Evolutionary conservation across 306 rosid genomes (phyloP), one percentile per base, ranked within the genome.

Genomic region (Acacia melanoxylon): DNA sequence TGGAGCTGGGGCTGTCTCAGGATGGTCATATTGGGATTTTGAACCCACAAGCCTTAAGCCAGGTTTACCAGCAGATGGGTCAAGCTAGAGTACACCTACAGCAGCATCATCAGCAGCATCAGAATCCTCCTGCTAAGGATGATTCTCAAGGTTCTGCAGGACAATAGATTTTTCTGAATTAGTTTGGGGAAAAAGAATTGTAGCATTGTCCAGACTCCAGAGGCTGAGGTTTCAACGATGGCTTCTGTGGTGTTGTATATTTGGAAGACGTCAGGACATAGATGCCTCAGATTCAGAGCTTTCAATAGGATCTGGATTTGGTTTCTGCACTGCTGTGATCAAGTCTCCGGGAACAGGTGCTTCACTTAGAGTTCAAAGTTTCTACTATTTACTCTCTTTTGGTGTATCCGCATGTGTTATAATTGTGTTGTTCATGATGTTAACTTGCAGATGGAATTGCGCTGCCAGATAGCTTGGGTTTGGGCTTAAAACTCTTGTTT

Each of bases 51-150:
- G 88, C 97, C 24, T 84, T 94, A 87, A 91, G 14, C 75, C 99
- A 93, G 91, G 89, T 95, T 92, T 95, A 95, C 83, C 99, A 93
- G 73, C 99, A 95, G 90, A 92, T 95, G 94, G 96, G 94, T 25
- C 97, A 92, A 48, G 86, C 89, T 80, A 90, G 95, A 86, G 89
- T 88, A 17, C 94, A 86, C 31, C 90, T 86, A 22, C 91, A 91
- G 2, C 92, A 78, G 0, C 91, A 78, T 0, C 88, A 85, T 0
- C 59, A 52, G 22, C 91, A 78, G 0, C 88, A 85, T 0, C 88
- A 86, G 2, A 87, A 83, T 54, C 80, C 91, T 68, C 78, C 94
- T 85, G 58, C 91, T 31, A 91, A 95, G 87, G 97, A 95, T 89
- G 98, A 95, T 85, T 95, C 99, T 84, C 98, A 93, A 86, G 93